These are phyloP conservation scores for Erythrophleum fordii DNA, from an alignment of 306 rosid genomes.

Conservation along the genomic window DNA sequence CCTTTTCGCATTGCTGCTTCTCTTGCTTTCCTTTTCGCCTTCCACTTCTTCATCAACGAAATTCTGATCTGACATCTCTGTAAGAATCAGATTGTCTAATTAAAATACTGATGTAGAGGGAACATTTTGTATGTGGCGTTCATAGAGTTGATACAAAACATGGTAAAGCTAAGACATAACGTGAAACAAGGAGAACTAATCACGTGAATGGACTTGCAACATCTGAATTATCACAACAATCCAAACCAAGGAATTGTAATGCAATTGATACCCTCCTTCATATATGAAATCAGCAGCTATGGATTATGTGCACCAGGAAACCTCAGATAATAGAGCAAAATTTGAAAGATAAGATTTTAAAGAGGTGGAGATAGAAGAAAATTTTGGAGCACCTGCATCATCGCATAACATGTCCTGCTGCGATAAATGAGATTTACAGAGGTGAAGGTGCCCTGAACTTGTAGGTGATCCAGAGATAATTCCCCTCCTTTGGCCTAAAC, in stretches of 20 bases:
- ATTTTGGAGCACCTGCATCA: conserved; percentile 40
- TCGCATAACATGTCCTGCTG: conserved; percentile 3
- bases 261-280: not conserved
- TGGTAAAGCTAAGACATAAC: not conserved
- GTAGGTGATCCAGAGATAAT: not conserved
- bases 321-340: not conserved
- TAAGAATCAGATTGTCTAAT: not conserved
- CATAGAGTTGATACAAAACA: not conserved
- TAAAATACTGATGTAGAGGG: not conserved
- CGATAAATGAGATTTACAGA: not conserved
- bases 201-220: not conserved
- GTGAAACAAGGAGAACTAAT: not conserved
- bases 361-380: not conserved
- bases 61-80: conserved; percentile 72
- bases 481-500: conserved; percentile 20
- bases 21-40: conserved; percentile 34
- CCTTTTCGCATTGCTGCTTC: conserved; percentile 36
- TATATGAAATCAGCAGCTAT: not conserved
- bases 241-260: not conserved
- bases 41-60: conserved; percentile 51
- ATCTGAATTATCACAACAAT: not conserved
- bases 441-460: conserved; percentile 18
- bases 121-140: not conserved
- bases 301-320: not conserved
- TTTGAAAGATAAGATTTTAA: not conserved